These are phyloP conservation scores for Aspergillus persii DNA, from an alignment of 2,329 filamentous ascomycete species.

Conservation along the genomic window DNA sequence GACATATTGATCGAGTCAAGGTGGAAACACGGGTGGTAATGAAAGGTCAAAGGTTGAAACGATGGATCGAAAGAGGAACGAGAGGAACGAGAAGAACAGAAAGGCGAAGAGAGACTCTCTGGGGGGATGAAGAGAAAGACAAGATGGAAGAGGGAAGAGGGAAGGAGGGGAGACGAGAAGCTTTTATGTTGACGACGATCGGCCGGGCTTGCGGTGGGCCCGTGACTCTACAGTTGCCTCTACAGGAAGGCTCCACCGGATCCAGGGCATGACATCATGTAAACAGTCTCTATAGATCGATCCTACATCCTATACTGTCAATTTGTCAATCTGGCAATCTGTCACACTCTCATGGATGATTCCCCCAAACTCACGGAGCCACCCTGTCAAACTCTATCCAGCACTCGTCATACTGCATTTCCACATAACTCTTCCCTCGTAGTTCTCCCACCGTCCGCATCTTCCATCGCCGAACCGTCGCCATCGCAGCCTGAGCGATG, in stretches of 20 bases:
- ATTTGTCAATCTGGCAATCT: background rate
- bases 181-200: background rate
- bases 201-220: conserved; percentile 1
- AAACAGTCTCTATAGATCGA: background rate
- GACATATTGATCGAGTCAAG: conserved; percentile 23
- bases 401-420: background rate
- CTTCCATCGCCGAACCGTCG: conserved; percentile 6
- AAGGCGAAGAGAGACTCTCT: background rate
- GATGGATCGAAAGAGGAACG: background rate
- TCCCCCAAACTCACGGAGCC: no score
- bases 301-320: no score
- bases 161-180: background rate
- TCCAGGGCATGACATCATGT: background rate
- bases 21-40: background rate
- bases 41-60: background rate
- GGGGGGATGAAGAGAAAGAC: background rate
- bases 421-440: background rate
- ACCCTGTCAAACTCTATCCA: background rate
- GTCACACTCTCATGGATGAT: no score
- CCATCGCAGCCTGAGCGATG: conserved; percentile 10
- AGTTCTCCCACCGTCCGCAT: background rate
- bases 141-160: background rate
- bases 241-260: background rate
- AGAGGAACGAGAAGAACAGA: background rate
- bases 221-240: conserved; percentile 1